phyloP scores from a whole-genome alignment of 371 early-diverging fungal species.

The Mortierella sp. region DNA sequence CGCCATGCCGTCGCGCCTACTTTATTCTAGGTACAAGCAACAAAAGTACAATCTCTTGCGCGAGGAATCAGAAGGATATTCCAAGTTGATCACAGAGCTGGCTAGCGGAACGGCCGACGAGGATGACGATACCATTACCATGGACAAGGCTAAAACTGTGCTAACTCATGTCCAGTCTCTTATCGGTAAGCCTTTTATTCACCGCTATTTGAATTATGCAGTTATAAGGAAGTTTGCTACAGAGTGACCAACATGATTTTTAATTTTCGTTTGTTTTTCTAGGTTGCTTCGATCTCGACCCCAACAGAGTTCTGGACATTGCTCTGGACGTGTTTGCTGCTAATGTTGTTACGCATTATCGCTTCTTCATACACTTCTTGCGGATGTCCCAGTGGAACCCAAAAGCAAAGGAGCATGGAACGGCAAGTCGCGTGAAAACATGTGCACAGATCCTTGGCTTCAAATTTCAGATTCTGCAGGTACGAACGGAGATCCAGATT shows the following conservation, averaged over 20 bases:
- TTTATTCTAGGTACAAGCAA: conserved; percentile 79
- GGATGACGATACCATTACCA: conserved; percentile 18
- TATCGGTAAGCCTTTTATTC: conserved; percentile 24
- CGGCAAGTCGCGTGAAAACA: conserved; percentile 41
- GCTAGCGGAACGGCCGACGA: conserved; percentile 50
- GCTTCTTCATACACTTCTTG: conserved; percentile 84
- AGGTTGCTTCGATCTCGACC: conserved; percentile 90
- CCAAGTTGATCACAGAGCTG: conserved; percentile 82
- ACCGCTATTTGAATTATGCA: too few species aligned
- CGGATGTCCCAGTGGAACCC: conserved; percentile 78
- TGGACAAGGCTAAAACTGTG: conserved; percentile 18
- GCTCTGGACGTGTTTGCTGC: conserved; percentile 85
- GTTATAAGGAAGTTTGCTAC: not conserved
- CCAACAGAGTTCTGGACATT: conserved; percentile 90
- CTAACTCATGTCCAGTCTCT: conserved; percentile 37
- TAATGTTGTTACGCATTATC: conserved; percentile 78
- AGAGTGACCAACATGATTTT: not conserved
- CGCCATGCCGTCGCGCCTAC: not conserved
- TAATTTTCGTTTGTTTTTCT: not conserved
- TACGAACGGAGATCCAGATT: conserved; percentile 17
- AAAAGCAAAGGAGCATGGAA: conserved; percentile 14
- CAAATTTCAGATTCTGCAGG: conserved; percentile 80
- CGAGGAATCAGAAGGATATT: conserved; percentile 92
- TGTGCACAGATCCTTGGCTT: conserved; percentile 91
- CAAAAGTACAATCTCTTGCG: conserved; percentile 91